phyloP scores from a whole-genome alignment of 2,329 filamentous ascomycete genomes.

The Phoma sp. region DNA sequence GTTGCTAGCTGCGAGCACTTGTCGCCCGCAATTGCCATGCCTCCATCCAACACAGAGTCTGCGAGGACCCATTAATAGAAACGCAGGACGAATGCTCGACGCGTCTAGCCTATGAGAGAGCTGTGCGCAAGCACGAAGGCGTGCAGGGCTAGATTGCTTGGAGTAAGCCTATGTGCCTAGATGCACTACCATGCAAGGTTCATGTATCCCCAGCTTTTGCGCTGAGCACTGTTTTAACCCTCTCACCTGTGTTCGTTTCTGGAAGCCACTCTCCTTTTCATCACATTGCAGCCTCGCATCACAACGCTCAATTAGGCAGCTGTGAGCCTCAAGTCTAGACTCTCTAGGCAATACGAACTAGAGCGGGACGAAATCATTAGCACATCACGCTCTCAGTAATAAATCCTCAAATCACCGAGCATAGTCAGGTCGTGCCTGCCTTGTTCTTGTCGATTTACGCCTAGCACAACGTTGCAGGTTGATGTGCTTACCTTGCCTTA shows the following conservation, averaged over 20 bases:
- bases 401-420: no score
- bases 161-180: constrained; percentile 12
- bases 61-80: constrained; percentile 4
- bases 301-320: neutral
- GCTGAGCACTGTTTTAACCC: constrained; percentile 3
- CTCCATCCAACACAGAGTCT: constrained; percentile 1
- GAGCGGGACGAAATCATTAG: neutral
- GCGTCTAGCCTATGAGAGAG: constrained; percentile 23
- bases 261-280: neutral
- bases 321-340: neutral
- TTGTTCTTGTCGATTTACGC: no score
- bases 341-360: neutral
- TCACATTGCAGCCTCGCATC: neutral
- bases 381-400: neutral
- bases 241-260: neutral
- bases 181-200: constrained; percentile 17
- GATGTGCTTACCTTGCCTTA: no score
- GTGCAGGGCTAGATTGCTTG: constrained; percentile 20
- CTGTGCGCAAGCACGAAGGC: constrained; percentile 21
- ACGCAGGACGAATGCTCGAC: neutral
- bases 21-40: constrained; percentile 3
- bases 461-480: no score
- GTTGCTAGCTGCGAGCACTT: neutral
- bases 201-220: constrained; percentile 16
- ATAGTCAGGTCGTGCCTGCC: no score